These are phyloP conservation scores for Astrothelium subdiscretum DNA, from an alignment of 495 filamentous ascomycete species.

Conservation along the genomic window DNA sequence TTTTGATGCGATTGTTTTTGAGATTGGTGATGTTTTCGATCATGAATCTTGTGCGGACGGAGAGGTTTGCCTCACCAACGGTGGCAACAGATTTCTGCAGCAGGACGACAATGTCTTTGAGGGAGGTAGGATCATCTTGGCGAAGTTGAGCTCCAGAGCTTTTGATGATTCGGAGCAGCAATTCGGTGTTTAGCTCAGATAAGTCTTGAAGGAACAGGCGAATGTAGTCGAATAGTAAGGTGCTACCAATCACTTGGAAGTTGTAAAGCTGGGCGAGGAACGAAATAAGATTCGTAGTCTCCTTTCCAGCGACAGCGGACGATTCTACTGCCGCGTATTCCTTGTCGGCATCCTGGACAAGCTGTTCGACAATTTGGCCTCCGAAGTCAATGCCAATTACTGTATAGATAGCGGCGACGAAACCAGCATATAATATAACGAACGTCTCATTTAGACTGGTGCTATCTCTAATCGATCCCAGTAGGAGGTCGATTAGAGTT, in stretches of 20 bases:
- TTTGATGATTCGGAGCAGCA: constrained; percentile 73
- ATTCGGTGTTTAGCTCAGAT: constrained; percentile 82
- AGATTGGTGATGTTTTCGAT: constrained; percentile 90
- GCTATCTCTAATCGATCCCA: constrained; percentile 64
- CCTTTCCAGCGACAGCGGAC: constrained; percentile 43
- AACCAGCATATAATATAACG: constrained; percentile 80
- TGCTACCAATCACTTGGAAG: constrained; percentile 74
- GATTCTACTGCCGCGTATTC: constrained; percentile 33
- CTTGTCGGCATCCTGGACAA: constrained; percentile 57
- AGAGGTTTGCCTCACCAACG: constrained; percentile 56
- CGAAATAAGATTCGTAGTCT: constrained; percentile 66
- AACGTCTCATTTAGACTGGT: constrained; percentile 73
- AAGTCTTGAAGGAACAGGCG: constrained; percentile 61
- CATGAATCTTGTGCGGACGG: constrained; percentile 93
- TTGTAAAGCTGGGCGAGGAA: constrained; percentile 82
- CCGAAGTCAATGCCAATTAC: constrained; percentile 78
- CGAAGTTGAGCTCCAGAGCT: constrained; percentile 70
- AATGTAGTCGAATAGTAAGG: constrained; percentile 82
- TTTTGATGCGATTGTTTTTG: constrained; percentile 86
- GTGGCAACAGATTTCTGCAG: constrained; percentile 60
- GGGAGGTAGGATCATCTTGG: constrained; percentile 77
- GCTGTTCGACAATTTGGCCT: constrained; percentile 64
- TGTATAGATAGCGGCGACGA: constrained; percentile 79
- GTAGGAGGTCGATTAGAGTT: constrained; percentile 58
- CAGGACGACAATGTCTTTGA: constrained; percentile 79